These are phyloP conservation scores for Lithocarpus polystachyus DNA, from an alignment of 306 rosid species.

Conservation along the genomic window DNA sequence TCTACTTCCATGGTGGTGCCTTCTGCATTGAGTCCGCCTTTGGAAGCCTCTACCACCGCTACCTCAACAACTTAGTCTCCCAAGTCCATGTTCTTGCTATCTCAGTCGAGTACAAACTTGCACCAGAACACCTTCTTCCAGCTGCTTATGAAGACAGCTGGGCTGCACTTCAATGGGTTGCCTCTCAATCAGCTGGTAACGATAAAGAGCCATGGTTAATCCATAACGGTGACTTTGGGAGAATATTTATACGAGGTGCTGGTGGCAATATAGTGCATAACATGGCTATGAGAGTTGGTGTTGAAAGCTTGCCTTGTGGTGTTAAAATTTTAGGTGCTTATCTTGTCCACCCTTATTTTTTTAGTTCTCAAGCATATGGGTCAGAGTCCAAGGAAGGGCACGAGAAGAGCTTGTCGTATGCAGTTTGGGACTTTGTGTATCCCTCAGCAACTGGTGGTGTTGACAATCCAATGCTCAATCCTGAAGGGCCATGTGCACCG, in stretches of 20 bases:
- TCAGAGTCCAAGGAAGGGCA: conserved; percentile 17
- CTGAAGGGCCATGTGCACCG: conserved; percentile 31
- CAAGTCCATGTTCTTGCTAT: conserved; percentile 9
- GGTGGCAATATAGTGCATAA: conserved; percentile 43
- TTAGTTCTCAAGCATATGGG: conserved; percentile 32
- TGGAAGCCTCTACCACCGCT: conserved; percentile 16
- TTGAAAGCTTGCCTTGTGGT: conserved; percentile 22
- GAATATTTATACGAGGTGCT: conserved; percentile 34
- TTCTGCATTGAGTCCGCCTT: conserved; percentile 40
- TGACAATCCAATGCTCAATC: conserved; percentile 46
- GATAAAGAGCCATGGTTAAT: conserved; percentile 22
- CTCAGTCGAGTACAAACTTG: conserved; percentile 25
- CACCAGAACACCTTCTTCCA: conserved; percentile 37
- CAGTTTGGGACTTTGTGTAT: conserved; percentile 33
- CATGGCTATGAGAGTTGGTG: conserved; percentile 23
- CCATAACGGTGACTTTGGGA: conserved; percentile 34
- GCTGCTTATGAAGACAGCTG: conserved; percentile 37
- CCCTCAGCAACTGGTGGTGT: conserved; percentile 37
- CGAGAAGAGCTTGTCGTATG: conserved; percentile 7
- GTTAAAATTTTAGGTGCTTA: conserved; percentile 28
- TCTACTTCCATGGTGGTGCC: conserved; percentile 37
- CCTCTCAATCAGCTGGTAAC: conserved; percentile 16
- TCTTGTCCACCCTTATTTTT: conserved; percentile 33
- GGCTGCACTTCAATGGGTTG: conserved; percentile 37
- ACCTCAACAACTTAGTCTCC: neutral